phyloP scores from a whole-genome alignment of 2,329 filamentous ascomycete species.

The Lomentospora prolificans region DNA sequence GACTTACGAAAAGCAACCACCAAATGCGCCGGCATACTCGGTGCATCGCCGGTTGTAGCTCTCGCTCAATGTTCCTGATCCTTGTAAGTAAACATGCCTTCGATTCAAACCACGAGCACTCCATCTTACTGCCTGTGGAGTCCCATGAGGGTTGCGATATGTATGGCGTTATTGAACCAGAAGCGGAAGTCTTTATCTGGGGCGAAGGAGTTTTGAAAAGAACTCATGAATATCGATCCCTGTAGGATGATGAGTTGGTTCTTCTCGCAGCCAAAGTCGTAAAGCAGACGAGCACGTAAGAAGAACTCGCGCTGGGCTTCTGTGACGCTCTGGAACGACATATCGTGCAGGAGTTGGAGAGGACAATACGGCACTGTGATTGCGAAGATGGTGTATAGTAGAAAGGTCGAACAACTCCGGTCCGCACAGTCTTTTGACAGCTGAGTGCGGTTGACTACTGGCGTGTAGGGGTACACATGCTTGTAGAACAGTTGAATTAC shows the following conservation, averaged over 20 bases:
- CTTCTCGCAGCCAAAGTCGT: constrained; percentile 7
- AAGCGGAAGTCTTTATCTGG: constrained; percentile 8
- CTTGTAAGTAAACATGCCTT: not conserved
- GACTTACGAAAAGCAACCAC: constrained; percentile 7
- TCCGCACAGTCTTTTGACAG: not conserved
- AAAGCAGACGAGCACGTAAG: constrained; percentile 1
- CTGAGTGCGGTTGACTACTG: constrained; percentile 4
- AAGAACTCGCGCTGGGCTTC: constrained; percentile 7
- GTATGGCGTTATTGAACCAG: constrained; percentile 5
- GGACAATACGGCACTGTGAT: constrained; percentile 1
- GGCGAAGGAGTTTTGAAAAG: constrained; percentile 3
- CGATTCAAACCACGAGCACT: not conserved
- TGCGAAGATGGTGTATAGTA: constrained; percentile 1
- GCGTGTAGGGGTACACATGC: constrained; percentile 2
- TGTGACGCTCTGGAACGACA: not conserved
- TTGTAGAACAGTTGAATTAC: constrained; percentile 2
- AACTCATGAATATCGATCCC: constrained; percentile 5
- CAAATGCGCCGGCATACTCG: constrained; percentile 5
- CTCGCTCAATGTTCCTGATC: constrained; percentile 3
- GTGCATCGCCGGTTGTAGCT: constrained; percentile 2
- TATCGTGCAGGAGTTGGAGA: not conserved
- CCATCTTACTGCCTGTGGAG: constrained; percentile 3
- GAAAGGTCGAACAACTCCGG: not conserved
- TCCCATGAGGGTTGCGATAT: constrained; percentile 6
- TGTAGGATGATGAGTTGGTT: constrained; percentile 6